Percentiles rank a stretch among this genome's conserved stretches.
Conservation (phyloP, 345 rosid species). For the Kernera saxatilis region DNA sequence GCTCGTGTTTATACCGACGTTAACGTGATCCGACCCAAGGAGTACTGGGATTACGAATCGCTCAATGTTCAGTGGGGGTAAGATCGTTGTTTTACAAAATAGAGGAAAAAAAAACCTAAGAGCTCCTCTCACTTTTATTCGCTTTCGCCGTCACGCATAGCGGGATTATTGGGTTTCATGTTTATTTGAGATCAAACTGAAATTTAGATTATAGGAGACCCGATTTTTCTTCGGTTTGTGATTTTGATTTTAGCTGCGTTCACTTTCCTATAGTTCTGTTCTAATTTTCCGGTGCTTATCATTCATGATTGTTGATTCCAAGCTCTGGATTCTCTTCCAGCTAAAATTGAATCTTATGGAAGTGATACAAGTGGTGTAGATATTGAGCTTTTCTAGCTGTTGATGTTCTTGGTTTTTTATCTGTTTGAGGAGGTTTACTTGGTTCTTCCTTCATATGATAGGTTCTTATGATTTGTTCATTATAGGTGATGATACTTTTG, state of each 20-base stretch:
- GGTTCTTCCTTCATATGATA: not conserved
- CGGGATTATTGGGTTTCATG: not conserved
- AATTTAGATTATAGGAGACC: no score
- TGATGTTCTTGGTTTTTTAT: not conserved
- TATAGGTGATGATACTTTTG: not conserved
- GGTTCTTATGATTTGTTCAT: not conserved
- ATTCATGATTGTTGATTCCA: not conserved
- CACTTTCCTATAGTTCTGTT: not conserved
- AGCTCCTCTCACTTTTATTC: not conserved
- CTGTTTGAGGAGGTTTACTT: not conserved
- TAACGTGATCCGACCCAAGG: constrained; percentile 84
- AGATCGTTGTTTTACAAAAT: constrained; percentile 21
- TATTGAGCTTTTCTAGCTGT: not conserved
- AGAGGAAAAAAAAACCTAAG: not conserved
- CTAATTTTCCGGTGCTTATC: not conserved
- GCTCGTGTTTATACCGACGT: constrained; percentile 82
- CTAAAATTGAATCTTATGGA: no score
- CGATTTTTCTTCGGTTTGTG: not conserved
- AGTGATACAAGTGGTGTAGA: not conserved
- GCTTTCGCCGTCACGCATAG: not conserved
- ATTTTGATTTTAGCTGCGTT: not conserved
- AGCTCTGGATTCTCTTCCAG: not conserved
- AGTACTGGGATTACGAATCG: constrained; percentile 92
- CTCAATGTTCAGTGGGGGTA: constrained; percentile 90
- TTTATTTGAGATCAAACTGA: not conserved